A percentile compares a stretch with the other conserved stretches of the same genome.
These are phyloP conservation scores for Citrus trifoliata DNA, from an alignment of 345 rosid species.

Conservation along the genomic window DNA sequence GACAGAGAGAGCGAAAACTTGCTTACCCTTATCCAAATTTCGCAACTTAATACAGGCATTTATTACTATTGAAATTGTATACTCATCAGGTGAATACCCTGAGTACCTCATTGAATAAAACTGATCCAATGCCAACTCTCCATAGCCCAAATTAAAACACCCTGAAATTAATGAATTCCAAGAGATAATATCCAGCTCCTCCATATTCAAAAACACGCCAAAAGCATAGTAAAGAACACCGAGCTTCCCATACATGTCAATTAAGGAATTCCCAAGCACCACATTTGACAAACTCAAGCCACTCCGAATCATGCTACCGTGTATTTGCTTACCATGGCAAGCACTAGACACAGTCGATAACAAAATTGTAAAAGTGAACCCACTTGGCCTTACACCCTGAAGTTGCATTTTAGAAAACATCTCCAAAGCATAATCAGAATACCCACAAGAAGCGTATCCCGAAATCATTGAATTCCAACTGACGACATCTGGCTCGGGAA, in stretches of 20 bases:
- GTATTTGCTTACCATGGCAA: conserved; percentile 55
- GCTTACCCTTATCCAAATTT: conserved; percentile 66
- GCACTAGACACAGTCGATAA: conserved; percentile 40
- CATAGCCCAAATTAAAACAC: conserved; percentile 41
- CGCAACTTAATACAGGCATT: conserved; percentile 45
- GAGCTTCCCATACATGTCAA: conserved; percentile 68
- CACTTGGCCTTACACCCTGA: conserved; percentile 39
- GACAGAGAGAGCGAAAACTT: conserved; percentile 50
- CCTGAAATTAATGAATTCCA: conserved; percentile 70
- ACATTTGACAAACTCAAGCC: conserved; percentile 35
- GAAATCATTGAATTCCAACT: conserved; percentile 71
- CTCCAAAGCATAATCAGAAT: conserved; percentile 29
- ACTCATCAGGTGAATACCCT: conserved; percentile 51
- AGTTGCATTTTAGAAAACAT: conserved; percentile 52
- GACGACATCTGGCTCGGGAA: conserved; percentile 65
- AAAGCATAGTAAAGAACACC: conserved; percentile 45
- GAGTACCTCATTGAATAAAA: conserved; percentile 44
- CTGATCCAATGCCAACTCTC: conserved; percentile 42
- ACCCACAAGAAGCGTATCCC: conserved; percentile 46
- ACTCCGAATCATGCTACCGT: conserved; percentile 49
- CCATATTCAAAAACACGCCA: conserved; percentile 48
- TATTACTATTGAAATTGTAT: conserved; percentile 43
- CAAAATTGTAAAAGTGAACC: conserved; percentile 57
- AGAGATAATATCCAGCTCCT: conserved; percentile 50
- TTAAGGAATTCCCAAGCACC: conserved; percentile 68